Evolutionary conservation across 257 asterid species (phyloP).

Genomic region (Solanum lignicaule): DNA sequence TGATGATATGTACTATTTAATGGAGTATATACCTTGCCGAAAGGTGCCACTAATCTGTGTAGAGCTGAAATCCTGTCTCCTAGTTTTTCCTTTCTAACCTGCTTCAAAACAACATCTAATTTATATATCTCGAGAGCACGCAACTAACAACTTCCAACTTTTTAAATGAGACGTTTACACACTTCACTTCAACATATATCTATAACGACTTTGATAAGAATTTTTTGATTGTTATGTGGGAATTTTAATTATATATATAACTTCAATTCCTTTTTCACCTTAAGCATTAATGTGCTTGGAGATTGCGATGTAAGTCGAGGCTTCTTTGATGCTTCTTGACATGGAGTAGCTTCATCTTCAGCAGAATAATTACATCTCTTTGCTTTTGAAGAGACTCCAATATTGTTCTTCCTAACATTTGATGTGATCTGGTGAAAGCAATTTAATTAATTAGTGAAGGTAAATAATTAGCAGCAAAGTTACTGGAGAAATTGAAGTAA

Average conservation of each 20-base stretch:
- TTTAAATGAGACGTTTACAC: not conserved
- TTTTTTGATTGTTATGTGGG: not conserved
- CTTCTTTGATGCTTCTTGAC: slow-evolving; percentile 9
- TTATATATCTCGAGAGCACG: not conserved
- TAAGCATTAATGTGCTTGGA: slow-evolving; percentile 9
- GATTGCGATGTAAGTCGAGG: slow-evolving; percentile 11
- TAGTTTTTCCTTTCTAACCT: slow-evolving; percentile 24
- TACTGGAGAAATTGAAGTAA: not conserved
- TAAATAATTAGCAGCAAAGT: not conserved
- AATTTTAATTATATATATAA: not conserved
- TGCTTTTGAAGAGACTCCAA: slow-evolving; percentile 1
- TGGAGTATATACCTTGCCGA: slow-evolving; percentile 20
- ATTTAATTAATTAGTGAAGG: not conserved
- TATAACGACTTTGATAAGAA: not conserved
- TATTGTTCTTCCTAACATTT: not conserved
- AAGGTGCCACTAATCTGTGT: slow-evolving; percentile 33
- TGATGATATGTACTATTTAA: not conserved
- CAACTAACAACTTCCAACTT: not conserved
- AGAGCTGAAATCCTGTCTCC: slow-evolving; percentile 36
- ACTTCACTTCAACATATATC: not conserved
- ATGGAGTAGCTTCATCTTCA: not conserved
- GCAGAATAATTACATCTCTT: not conserved
- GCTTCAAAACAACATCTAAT: not conserved
- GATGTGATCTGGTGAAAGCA: not conserved
- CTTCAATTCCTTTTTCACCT: slow-evolving; percentile 3